Conservation (phyloP, 2,329 filamentous ascomycete species). For the Ophiostoma perfectum region DNA sequence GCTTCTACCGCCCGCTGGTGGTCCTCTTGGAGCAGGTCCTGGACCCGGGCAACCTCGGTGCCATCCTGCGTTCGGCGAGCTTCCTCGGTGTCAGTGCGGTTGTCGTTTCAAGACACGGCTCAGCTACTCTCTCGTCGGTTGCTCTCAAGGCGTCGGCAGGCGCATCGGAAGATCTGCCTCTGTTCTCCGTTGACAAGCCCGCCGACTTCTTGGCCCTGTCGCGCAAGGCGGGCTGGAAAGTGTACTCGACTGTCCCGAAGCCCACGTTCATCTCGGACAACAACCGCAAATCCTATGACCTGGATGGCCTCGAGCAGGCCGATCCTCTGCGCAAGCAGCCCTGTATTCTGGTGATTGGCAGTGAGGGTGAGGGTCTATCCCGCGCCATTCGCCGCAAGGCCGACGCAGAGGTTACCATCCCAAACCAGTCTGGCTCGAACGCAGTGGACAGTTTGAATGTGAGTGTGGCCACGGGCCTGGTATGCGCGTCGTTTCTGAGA, state of each 20-base stretch:
- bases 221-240: slow-evolving; percentile 67
- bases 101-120: slow-evolving; percentile 66
- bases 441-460: slow-evolving; percentile 90
- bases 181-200: slow-evolving; percentile 66
- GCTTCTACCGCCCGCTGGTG: slow-evolving; percentile 60
- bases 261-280: slow-evolving; percentile 28
- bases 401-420: slow-evolving; percentile 62
- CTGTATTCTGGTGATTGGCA: slow-evolving; percentile 75
- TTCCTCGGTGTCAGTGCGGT: slow-evolving; percentile 89
- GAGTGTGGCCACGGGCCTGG: slow-evolving; percentile 74
- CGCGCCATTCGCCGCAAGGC: slow-evolving; percentile 58
- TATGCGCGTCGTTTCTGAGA: slow-evolving; percentile 64
- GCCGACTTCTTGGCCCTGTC: slow-evolving; percentile 65
- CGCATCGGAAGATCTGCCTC: slow-evolving; percentile 71
- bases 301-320: slow-evolving; percentile 43
- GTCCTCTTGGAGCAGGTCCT: slow-evolving; percentile 70
- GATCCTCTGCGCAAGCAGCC: slow-evolving; percentile 57
- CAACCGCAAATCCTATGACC: slow-evolving; percentile 33
- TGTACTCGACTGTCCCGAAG: slow-evolving; percentile 67
- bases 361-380: slow-evolving; percentile 71
- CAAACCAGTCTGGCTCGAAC: slow-evolving; percentile 44
- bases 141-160: slow-evolving; percentile 85
- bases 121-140: slow-evolving; percentile 68
- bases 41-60: slow-evolving; percentile 86
- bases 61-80: slow-evolving; percentile 79